Evolutionary conservation across 2,329 filamentous ascomycete species (phyloP).

Genomic region (Herpotrichia juniperi): DNA sequence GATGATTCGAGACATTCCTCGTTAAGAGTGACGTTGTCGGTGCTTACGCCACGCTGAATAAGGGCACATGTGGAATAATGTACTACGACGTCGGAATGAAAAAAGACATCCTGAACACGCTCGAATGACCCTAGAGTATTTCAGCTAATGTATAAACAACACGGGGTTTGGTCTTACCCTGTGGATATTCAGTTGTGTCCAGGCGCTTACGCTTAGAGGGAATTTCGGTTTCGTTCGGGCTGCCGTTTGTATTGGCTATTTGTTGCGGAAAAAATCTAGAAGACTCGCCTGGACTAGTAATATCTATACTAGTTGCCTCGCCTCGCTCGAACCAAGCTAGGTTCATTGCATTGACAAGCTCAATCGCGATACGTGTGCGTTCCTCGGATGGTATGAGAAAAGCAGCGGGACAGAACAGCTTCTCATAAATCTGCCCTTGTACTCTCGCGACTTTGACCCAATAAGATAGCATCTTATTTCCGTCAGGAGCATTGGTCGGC

Average conservation of each 20-base stretch:
- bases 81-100: constrained; percentile 37
- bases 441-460: constrained; percentile 42
- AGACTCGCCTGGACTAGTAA: no score
- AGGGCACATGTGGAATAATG: constrained; percentile 40
- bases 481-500: constrained; percentile 5
- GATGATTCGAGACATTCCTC: constrained; percentile 40
- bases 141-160: no score
- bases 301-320: constrained; percentile 29
- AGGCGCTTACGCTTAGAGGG: no score
- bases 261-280: no score
- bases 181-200: no score
- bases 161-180: no score
- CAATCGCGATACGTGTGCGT: constrained; percentile 29
- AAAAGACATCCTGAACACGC: constrained; percentile 37
- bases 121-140: constrained; percentile 13
- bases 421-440: constrained; percentile 44
- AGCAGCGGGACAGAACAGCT: constrained; percentile 43
- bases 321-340: constrained; percentile 35
- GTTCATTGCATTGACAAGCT: constrained; percentile 34
- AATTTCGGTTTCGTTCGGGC: no score
- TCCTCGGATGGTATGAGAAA: constrained; percentile 32
- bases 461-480: constrained; percentile 32
- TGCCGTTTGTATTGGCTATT: no score
- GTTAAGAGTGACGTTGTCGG: constrained; percentile 37
- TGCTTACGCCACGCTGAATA: constrained; percentile 38